A percentile compares a stretch with the other conserved stretches of the same genome.
phyloP scores from a whole-genome alignment of 2,329 filamentous ascomycete genomes.

The Alternaria arborescens region DNA sequence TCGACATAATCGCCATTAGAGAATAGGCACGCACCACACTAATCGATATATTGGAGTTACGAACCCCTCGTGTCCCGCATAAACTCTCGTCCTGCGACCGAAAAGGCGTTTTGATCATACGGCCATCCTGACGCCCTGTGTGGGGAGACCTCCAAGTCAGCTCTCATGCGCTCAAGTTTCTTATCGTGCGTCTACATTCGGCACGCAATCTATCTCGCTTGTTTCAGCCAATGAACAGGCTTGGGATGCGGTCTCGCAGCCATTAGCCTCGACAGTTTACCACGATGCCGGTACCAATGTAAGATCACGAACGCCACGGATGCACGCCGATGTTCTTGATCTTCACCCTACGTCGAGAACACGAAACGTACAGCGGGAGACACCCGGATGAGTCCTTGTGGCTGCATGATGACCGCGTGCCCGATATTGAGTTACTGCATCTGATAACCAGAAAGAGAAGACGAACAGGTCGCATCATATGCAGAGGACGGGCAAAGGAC shows the following conservation, averaged over 20 bases:
- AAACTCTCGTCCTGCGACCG: not conserved
- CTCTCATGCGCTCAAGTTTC: not conserved
- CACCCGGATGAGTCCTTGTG: not conserved
- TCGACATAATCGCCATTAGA: not conserved
- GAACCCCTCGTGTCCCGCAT: too few relatives aligned
- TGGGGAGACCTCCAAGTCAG: not conserved
- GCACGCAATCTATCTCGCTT: not conserved
- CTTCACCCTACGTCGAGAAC: not conserved
- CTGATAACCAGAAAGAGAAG: not conserved
- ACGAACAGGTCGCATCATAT: not conserved
- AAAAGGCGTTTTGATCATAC: not conserved
- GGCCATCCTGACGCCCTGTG: not conserved
- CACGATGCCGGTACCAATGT: not conserved
- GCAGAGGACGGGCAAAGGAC: too few relatives aligned
- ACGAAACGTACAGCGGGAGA: not conserved
- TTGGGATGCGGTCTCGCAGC: not conserved
- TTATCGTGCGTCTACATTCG: not conserved
- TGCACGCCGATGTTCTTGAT: not conserved
- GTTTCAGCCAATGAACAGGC: fast-evolving
- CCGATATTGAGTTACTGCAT: not conserved
- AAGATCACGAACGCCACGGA: conserved; percentile 3
- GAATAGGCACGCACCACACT: not conserved
- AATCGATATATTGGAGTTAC: not conserved
- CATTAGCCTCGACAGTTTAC: not conserved
- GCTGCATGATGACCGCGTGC: not conserved